Percentiles rank a stretch among this genome's conserved stretches.
Conservation (phyloP, 148 eudicot genomes). For the Simmondsia chinensis region DNA sequence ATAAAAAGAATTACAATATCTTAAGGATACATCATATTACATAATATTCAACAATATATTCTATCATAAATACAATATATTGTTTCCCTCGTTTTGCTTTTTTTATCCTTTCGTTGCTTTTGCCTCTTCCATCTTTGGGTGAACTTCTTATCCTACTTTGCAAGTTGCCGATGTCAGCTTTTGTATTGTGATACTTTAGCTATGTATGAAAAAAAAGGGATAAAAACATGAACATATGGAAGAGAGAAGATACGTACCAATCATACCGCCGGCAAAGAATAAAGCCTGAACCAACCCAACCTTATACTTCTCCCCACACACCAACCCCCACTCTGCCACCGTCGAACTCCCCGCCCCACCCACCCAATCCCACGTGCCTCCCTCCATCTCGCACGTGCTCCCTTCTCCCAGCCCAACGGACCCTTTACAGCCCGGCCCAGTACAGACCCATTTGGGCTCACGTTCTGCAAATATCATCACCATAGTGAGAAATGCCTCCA, state of each 20-base stretch:
- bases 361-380: conserved; percentile 73
- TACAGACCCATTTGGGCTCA: conserved; percentile 68
- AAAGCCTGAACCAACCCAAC: conserved; percentile 79
- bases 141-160: no score
- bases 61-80: no score
- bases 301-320: conserved; percentile 67
- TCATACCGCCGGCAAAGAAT: conserved; percentile 87
- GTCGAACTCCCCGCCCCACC: conserved; percentile 40
- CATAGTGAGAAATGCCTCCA: conserved; percentile 93
- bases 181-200: neutral
- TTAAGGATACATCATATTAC: no score
- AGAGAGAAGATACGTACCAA: conserved; percentile 27
- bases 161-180: no score
- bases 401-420: neutral
- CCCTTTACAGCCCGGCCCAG: conserved; percentile 12
- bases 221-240: neutral
- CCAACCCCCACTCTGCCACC: conserved; percentile 66
- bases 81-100: no score
- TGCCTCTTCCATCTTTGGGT: no score
- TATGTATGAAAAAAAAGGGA: neutral
- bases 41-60: no score
- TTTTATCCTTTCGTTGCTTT: no score
- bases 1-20: no score
- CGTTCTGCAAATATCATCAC: conserved; percentile 92
- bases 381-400: conserved; percentile 32